Evolutionary conservation across 192 early-diverging fungal species (phyloP).

Genomic region (Coemansia brasiliensis): DNA sequence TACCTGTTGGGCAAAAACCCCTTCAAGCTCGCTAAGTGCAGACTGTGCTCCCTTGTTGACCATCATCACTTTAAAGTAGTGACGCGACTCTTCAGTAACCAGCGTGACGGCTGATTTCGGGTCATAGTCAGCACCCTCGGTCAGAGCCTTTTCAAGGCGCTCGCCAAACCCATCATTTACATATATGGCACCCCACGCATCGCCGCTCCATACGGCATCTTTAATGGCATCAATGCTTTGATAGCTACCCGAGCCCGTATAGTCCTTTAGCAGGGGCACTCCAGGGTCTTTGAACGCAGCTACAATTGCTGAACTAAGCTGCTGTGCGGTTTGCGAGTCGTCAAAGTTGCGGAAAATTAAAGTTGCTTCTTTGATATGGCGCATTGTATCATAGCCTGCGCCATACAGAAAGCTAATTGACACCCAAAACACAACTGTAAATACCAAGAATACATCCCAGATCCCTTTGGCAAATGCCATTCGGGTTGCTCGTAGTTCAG

Average conservation of each 20-base stretch:
- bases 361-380: slow-evolving; percentile 41
- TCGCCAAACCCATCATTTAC: slow-evolving; percentile 50
- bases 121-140: slow-evolving; percentile 25
- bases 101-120: slow-evolving; percentile 29
- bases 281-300: slow-evolving; percentile 13
- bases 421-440: slow-evolving; percentile 50
- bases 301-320: slow-evolving; percentile 22
- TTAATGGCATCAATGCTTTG: slow-evolving; percentile 9
- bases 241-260: slow-evolving; percentile 12
- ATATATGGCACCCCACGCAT: slow-evolving; percentile 38
- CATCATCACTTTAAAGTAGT: slow-evolving; percentile 36
- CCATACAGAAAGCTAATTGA: slow-evolving; percentile 46
- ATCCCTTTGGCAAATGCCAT: slow-evolving; percentile 48
- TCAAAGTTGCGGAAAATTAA: slow-evolving; percentile 42
- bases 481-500: slow-evolving; percentile 45
- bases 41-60: slow-evolving; percentile 11
- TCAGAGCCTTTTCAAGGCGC: slow-evolving; percentile 19
- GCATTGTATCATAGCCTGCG: slow-evolving; percentile 45
- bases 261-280: slow-evolving; percentile 19
- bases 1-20: slow-evolving; percentile 24
- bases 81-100: slow-evolving; percentile 44
- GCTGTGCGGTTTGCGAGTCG: slow-evolving; percentile 11
- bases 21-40: slow-evolving; percentile 24
- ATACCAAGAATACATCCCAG: slow-evolving; percentile 33
- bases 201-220: slow-evolving; percentile 41